phyloP scores from a whole-genome alignment of 2,329 filamentous ascomycete genomes.

The Colletotrichum costaricense region DNA sequence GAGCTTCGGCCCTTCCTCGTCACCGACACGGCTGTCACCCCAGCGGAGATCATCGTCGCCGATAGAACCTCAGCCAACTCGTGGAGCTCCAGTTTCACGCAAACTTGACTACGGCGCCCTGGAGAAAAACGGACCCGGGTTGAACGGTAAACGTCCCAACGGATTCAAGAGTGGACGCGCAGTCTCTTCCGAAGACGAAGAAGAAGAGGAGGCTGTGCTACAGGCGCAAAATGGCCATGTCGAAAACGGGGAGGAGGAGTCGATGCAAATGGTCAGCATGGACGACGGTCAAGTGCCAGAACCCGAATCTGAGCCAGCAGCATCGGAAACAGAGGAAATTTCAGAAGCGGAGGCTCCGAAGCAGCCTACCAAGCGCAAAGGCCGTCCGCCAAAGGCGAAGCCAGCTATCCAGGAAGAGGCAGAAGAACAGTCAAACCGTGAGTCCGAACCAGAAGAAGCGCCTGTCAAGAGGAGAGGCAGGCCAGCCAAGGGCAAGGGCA shows the following conservation, averaged over 20 bases:
- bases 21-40: slow-evolving; percentile 56
- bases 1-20: slow-evolving; percentile 65
- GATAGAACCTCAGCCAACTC: slow-evolving; percentile 41
- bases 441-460: slow-evolving; percentile 38
- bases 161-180: slow-evolving; percentile 42
- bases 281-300: slow-evolving; percentile 41
- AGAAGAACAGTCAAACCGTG: slow-evolving; percentile 39
- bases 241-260: slow-evolving; percentile 50
- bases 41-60: slow-evolving; percentile 34
- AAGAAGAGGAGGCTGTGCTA: slow-evolving; percentile 41
- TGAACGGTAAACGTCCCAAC: slow-evolving; percentile 36
- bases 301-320: slow-evolving; percentile 44
- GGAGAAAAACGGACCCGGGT: slow-evolving; percentile 36
- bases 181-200: slow-evolving; percentile 41
- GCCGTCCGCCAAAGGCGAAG: slow-evolving; percentile 29
- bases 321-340: slow-evolving; percentile 41
- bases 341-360: slow-evolving; percentile 29
- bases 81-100: slow-evolving; percentile 59
- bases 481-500: slow-evolving; percentile 37
- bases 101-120: slow-evolving; percentile 62
- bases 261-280: slow-evolving; percentile 52
- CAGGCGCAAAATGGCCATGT: slow-evolving; percentile 38
- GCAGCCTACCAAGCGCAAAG: slow-evolving; percentile 26
- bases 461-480: slow-evolving; percentile 21
- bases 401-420: slow-evolving; percentile 19